Percentiles rank a stretch among this genome's conserved stretches.
phyloP scores from a whole-genome alignment of 768 basidiomycete genomes.

The Cystofilobasidium ferigula region DNA sequence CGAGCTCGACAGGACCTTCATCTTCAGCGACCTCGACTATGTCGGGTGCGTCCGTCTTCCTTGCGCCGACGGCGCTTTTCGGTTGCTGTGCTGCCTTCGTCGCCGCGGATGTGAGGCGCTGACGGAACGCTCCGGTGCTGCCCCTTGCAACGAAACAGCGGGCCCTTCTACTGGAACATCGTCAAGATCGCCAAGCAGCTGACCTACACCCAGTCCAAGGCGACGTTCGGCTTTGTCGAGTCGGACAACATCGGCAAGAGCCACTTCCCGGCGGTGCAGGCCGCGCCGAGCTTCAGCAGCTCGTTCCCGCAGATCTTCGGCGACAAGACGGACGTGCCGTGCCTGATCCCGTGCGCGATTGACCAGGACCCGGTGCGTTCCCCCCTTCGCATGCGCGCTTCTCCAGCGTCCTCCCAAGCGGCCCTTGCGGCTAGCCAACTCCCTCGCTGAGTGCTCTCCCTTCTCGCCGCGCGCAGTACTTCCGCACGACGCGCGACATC shows the following conservation, averaged over 20 bases:
- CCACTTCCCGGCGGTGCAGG: slow-evolving; percentile 91
- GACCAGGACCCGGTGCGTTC: slow-evolving; percentile 50
- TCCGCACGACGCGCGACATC: slow-evolving; percentile 92
- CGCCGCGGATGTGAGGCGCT: neutral
- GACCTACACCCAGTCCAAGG: slow-evolving; percentile 83
- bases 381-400: neutral
- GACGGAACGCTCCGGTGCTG: neutral
- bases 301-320: slow-evolving; percentile 98
- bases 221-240: slow-evolving; percentile 92
- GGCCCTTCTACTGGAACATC: slow-evolving; percentile 86
- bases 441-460: neutral
- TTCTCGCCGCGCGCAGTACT: slow-evolving; percentile 52
- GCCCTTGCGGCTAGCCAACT: neutral
- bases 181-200: slow-evolving; percentile 86
- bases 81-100: neutral
- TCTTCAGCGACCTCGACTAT: slow-evolving; percentile 84
- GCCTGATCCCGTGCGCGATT: slow-evolving; percentile 94
- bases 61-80: neutral
- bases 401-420: too few relatives aligned
- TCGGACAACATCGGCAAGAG: slow-evolving; percentile 99
- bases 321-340: slow-evolving; percentile 65
- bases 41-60: slow-evolving; percentile 46
- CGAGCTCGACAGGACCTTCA: slow-evolving; percentile 82
- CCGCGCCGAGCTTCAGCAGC: slow-evolving; percentile 91
- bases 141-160: slow-evolving; percentile 42